Evolutionary conservation across 2,329 filamentous ascomycete genomes (phyloP).

Genomic region (Diaporthe vaccinii): DNA sequence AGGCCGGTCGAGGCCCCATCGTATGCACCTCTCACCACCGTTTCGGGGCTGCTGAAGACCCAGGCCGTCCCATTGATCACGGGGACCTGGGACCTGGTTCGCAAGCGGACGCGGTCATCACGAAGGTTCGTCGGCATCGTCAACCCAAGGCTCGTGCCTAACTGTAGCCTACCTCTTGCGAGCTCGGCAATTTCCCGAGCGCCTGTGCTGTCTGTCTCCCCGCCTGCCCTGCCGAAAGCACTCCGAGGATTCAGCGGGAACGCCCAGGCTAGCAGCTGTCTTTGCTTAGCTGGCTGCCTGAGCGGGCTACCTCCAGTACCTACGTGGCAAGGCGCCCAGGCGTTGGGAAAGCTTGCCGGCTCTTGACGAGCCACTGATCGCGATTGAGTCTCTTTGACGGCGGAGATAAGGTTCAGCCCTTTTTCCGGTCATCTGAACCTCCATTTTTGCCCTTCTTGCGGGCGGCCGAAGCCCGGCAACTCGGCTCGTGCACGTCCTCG

Average conservation of each 20-base stretch:
- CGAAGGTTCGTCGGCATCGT: slow-evolving; percentile 26
- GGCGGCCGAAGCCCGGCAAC: slow-evolving; percentile 26
- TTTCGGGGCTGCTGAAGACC: not conserved
- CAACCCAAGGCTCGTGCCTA: not conserved
- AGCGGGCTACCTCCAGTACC: not conserved
- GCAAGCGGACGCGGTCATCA: not conserved
- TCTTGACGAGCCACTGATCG: not conserved
- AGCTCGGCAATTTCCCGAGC: slow-evolving; percentile 19
- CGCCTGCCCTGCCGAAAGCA: not conserved
- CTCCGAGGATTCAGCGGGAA: slow-evolving; percentile 16
- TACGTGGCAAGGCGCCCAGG: slow-evolving; percentile 10
- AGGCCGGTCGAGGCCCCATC: not conserved
- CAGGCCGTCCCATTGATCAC: slow-evolving; percentile 15
- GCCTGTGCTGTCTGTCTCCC: not conserved
- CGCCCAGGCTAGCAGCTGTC: not conserved
- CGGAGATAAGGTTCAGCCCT: slow-evolving; percentile 23
- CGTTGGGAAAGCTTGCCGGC: not conserved
- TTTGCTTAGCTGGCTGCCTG: not conserved
- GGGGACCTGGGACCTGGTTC: not conserved
- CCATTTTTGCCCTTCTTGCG: not conserved
- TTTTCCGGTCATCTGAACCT: slow-evolving; percentile 28
- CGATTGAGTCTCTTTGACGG: not conserved
- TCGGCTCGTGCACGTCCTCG: slow-evolving; percentile 21
- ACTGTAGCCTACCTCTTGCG: not conserved
- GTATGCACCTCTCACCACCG: not conserved